Conservation (phyloP, 805 yeast species). For the Priceomyces carsonii region DNA sequence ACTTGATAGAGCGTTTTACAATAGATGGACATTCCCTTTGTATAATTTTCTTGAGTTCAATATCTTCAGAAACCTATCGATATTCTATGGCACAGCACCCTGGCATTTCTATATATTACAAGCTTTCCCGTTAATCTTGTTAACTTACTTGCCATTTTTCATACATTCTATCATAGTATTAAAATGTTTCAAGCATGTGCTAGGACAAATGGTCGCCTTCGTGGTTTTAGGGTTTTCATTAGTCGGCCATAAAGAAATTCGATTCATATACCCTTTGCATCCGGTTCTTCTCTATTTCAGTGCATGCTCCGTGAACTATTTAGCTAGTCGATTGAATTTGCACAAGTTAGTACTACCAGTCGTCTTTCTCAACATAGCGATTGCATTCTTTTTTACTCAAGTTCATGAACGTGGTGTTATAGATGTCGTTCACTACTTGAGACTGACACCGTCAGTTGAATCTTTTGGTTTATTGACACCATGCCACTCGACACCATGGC, state of each 20-base stretch:
- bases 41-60: constrained; percentile 76
- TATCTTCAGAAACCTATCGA: constrained; percentile 66
- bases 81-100: constrained; percentile 83
- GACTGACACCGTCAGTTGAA: constrained; percentile 35
- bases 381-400: constrained; percentile 56
- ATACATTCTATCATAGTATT: constrained; percentile 19
- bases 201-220: constrained; percentile 29
- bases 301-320: constrained; percentile 35
- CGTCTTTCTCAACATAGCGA: constrained; percentile 33
- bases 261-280: constrained; percentile 84
- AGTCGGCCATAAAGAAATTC: constrained; percentile 83
- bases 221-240: constrained; percentile 61
- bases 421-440: constrained; percentile 57
- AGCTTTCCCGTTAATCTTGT: constrained; percentile 74
- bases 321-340: constrained; percentile 2
- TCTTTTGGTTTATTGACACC: constrained; percentile 87
- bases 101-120: constrained; percentile 84
- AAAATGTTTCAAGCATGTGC: constrained; percentile 13
- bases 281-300: constrained; percentile 65
- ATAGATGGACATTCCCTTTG: constrained; percentile 57
- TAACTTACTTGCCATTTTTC: constrained; percentile 66
- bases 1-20: constrained; percentile 65
- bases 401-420: constrained; percentile 87
- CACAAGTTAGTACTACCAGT: constrained; percentile 15
- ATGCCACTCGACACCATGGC: constrained; percentile 97